A percentile compares a stretch with the other conserved stretches of the same genome.
phyloP scores from a whole-genome alignment of 208 protist species.

The Acanthamoeba quina region DNA sequence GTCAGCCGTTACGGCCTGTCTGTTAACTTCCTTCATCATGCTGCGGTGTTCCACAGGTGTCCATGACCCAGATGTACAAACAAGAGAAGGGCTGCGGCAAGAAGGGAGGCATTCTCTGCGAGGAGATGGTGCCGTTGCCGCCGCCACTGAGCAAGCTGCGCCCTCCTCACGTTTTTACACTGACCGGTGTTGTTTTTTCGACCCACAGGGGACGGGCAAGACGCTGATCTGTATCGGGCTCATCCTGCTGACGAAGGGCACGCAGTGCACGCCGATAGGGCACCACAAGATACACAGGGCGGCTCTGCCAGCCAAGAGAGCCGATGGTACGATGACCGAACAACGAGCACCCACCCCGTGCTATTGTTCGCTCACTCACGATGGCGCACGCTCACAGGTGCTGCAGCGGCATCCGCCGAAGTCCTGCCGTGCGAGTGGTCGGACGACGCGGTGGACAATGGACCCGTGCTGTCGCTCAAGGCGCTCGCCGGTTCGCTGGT shows the following conservation, averaged over 20 bases:
- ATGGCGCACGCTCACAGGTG: not conserved
- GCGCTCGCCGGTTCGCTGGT: conserved; percentile 52
- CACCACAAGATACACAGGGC: conserved; percentile 46
- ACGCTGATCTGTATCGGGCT: conserved; percentile 81
- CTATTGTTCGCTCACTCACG: not conserved
- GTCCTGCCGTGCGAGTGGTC: not conserved
- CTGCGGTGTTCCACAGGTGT: not conserved
- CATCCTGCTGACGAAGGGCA: conserved; percentile 77
- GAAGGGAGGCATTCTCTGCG: conserved; percentile 77
- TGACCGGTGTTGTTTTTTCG: not conserved
- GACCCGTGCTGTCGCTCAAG: conserved; percentile 31
- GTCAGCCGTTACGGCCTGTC: no score
- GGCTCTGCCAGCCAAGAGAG: not conserved
- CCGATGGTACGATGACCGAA: not conserved
- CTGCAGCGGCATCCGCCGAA: not conserved
- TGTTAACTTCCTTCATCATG: not conserved
- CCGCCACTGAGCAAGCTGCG: no score
- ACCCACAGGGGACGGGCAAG: conserved; percentile 76
- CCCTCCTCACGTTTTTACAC: no score
- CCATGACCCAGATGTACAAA: conserved; percentile 42
- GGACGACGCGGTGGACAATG: not conserved
- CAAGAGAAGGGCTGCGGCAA: conserved; percentile 21
- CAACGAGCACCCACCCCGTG: not conserved
- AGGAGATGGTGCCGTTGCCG: conserved; percentile 61
- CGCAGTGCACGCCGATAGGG: conserved; percentile 36